A percentile compares a stretch with the other conserved stretches of the same genome.
phyloP scores from a whole-genome alignment of 495 filamentous ascomycete species.

The Penicillium bialowiezense region DNA sequence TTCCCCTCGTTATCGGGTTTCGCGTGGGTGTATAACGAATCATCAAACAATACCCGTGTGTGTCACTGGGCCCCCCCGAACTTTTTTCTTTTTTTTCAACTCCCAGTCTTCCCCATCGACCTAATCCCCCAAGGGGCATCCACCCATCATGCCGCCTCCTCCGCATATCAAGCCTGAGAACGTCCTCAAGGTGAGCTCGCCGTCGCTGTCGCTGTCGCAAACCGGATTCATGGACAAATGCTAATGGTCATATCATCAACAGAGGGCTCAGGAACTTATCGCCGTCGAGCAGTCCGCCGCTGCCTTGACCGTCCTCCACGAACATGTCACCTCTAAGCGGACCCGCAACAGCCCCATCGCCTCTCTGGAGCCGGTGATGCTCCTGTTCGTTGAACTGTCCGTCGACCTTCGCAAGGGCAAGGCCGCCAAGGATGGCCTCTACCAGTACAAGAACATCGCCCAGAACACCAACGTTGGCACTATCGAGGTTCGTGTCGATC shows the following conservation, averaged over 20 bases:
- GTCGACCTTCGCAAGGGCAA: constrained; percentile 97
- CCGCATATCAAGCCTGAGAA: constrained; percentile 98
- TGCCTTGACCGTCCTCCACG: constrained; percentile 91
- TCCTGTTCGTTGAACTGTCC: constrained; percentile 92
- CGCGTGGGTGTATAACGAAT: constrained; percentile 46
- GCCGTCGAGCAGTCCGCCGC: constrained; percentile 90
- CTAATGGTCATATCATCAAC: constrained; percentile 14
- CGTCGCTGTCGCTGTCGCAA: constrained; percentile 1
- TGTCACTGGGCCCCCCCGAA: constrained; percentile 10
- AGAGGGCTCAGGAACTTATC: constrained; percentile 96
- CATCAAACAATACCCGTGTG: constrained; percentile 24
- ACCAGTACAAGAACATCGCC: constrained; percentile 99
- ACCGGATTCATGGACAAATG: constrained; percentile 7
- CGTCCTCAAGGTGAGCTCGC: constrained; percentile 74
- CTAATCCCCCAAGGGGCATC: constrained; percentile 27
- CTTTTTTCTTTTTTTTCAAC: constrained; percentile 4
- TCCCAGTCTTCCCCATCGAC: background rate
- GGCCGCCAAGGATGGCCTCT: constrained; percentile 95
- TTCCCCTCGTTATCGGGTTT: constrained; percentile 33
- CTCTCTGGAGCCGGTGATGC: constrained; percentile 96
- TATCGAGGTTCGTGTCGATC: constrained; percentile 60
- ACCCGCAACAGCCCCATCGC: constrained; percentile 96
- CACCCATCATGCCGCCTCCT: constrained; percentile 83
- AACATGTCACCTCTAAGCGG: constrained; percentile 97
- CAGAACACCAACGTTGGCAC: constrained; percentile 98